A percentile compares a stretch with the other conserved stretches of the same genome.
phyloP scores from a whole-genome alignment of 768 basidiomycete genomes.

The Symmetrospora coprosmae region DNA sequence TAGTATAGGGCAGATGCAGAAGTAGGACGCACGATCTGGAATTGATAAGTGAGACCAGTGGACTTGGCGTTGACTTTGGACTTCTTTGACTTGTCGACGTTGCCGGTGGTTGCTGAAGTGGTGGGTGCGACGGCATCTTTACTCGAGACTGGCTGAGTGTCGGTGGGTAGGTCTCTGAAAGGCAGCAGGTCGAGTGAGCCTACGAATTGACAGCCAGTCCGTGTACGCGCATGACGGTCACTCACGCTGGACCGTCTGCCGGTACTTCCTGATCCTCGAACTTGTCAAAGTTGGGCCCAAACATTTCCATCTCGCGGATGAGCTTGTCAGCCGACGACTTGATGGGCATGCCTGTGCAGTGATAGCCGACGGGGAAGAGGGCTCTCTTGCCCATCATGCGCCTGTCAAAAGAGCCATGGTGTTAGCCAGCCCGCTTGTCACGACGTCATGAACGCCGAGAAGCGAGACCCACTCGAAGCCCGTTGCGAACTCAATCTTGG shows the following conservation, averaged over 20 bases:
- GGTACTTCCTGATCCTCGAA: slow-evolving; percentile 43
- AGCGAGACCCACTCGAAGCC: slow-evolving; percentile 54
- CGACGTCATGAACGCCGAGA: not conserved
- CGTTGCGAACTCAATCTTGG: slow-evolving; percentile 90
- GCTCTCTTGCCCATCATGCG: slow-evolving; percentile 86
- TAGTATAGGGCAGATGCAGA: too few species aligned
- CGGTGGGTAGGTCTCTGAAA: slow-evolving; percentile 34
- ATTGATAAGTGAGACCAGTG: slow-evolving; percentile 87
- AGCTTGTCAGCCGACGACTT: slow-evolving; percentile 98
- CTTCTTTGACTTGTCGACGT: slow-evolving; percentile 72
- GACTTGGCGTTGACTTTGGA: slow-evolving; percentile 86
- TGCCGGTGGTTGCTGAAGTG: slow-evolving; percentile 29
- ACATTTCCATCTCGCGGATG: slow-evolving; percentile 89
- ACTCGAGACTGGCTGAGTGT: slow-evolving; percentile 36
- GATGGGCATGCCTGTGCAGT: slow-evolving; percentile 98
- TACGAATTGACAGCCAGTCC: too few species aligned
- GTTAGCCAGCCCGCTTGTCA: not conserved
- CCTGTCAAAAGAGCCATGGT: not conserved
- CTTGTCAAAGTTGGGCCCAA: slow-evolving; percentile 73
- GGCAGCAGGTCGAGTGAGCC: too few species aligned
- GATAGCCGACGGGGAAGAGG: slow-evolving; percentile 93
- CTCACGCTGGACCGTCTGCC: not conserved
- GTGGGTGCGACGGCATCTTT: slow-evolving; percentile 38
- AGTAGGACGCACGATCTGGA: slow-evolving; percentile 73
- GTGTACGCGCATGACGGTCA: not conserved